These are phyloP conservation scores for Fusarium circinatum DNA, from an alignment of 2,329 filamentous ascomycete species.

Conservation along the genomic window DNA sequence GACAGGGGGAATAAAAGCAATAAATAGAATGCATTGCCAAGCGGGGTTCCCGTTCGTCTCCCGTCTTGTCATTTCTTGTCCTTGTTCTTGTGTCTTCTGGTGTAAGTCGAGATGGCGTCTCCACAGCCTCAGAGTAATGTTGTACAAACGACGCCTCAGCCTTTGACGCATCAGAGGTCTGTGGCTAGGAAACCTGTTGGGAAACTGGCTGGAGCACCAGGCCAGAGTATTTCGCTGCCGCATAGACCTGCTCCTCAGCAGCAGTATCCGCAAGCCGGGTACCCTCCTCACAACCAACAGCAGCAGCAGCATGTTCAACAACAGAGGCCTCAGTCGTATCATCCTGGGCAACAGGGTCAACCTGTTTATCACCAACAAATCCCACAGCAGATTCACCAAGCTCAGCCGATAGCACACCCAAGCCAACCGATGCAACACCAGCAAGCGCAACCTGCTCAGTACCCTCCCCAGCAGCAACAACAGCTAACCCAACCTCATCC, in stretches of 20 bases:
- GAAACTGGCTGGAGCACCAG: background rate
- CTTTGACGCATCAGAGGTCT: conserved; percentile 26
- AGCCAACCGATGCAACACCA: background rate
- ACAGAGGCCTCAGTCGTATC: conserved; percentile 11
- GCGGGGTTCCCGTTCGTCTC: background rate
- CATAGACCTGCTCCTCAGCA: conserved; percentile 13
- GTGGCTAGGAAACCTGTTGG: conserved; percentile 25
- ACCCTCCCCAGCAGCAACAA: conserved; percentile 4
- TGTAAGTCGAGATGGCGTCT: conserved; percentile 29
- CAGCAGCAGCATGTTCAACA: conserved; percentile 16
- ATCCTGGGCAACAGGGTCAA: conserved; percentile 10
- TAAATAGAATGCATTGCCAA: conserved; percentile 25
- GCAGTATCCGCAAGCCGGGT: background rate
- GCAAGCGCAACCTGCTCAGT: background rate
- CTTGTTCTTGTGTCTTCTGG: background rate
- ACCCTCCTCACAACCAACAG: conserved; percentile 17
- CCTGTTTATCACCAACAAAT: background rate
- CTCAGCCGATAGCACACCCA: background rate
- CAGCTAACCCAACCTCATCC: background rate
- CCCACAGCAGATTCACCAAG: background rate
- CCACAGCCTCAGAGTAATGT: conserved; percentile 17
- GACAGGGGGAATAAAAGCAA: conserved; percentile 4
- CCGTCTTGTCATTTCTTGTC: conserved; percentile 29
- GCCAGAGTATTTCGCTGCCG: conserved; percentile 11
- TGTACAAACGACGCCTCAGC: conserved; percentile 8